Percentiles rank a stretch among this genome's conserved stretches.
Conservation (phyloP, 495 filamentous ascomycete species). For the Trichoderma erinaceum region DNA sequence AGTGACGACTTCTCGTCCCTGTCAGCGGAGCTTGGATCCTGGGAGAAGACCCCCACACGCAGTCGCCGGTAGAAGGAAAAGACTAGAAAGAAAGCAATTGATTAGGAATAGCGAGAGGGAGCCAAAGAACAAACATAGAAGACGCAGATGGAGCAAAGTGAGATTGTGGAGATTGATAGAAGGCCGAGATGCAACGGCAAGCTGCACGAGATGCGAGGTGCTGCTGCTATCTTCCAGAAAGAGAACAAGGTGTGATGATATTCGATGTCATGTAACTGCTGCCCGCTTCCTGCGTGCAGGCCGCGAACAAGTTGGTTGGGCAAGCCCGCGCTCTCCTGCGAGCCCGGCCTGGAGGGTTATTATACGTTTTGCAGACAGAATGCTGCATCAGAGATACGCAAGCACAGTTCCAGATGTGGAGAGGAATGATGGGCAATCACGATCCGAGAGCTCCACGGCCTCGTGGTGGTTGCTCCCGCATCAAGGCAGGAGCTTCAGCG, state of each 20-base stretch:
- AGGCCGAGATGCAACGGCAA: neutral
- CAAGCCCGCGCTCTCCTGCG: neutral
- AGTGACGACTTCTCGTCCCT: neutral
- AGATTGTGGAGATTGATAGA: constrained; percentile 4
- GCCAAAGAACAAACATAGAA: neutral
- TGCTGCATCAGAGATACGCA: neutral
- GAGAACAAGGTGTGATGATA: neutral
- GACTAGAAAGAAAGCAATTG: neutral
- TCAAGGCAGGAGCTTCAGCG: no score
- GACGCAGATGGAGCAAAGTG: neutral
- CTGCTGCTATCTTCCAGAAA: neutral
- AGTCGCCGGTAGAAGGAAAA: neutral
- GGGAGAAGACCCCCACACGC: neutral
- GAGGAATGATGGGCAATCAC: no score
- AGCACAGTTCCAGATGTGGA: no score
- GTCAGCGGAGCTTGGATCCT: neutral
- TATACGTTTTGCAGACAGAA: neutral
- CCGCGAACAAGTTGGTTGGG: neutral
- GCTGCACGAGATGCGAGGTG: neutral
- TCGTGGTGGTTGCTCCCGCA: no score
- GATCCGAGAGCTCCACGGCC: no score
- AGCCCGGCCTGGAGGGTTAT: neutral
- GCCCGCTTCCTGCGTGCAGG: neutral
- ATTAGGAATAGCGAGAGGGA: constrained; percentile 10
- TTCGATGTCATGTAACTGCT: neutral